Evolutionary conservation across 768 basidiomycete species (phyloP).

Genomic region (Lactarius akahatsu): DNA sequence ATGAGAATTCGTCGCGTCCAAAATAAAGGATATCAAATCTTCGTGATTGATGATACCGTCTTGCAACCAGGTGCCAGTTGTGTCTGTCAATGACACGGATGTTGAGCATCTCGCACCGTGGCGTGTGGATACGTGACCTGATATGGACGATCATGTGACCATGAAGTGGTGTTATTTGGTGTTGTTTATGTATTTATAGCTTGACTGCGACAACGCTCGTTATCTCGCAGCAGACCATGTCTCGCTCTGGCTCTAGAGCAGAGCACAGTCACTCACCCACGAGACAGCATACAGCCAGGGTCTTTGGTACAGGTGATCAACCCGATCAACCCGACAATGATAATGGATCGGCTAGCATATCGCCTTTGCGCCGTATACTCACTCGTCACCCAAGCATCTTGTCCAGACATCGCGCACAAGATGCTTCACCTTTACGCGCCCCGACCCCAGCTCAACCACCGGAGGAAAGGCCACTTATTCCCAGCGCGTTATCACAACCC

Average conservation of each 20-base stretch:
- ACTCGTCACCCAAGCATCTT: slow-evolving; percentile 25
- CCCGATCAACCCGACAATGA: slow-evolving; percentile 11
- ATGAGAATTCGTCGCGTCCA: slow-evolving; percentile 89
- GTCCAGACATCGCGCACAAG: slow-evolving; percentile 16
- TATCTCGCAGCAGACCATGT: slow-evolving; percentile 6
- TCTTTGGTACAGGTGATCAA: slow-evolving; percentile 20
- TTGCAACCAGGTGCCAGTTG: slow-evolving; percentile 1
- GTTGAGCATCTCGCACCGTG: neutral
- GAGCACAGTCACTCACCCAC: slow-evolving; percentile 13
- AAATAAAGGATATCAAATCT: slow-evolving; percentile 80
- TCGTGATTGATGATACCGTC: slow-evolving; percentile 25
- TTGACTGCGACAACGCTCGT: neutral
- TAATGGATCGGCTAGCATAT: neutral
- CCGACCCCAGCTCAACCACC: slow-evolving; percentile 14
- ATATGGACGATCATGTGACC: slow-evolving; percentile 6
- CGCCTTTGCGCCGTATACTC: slow-evolving; percentile 23
- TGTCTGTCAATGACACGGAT: neutral
- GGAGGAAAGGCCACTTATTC: slow-evolving; percentile 59
- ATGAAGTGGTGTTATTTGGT: slow-evolving; percentile 14
- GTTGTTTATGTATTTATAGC: neutral
- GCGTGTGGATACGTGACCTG: slow-evolving; percentile 4
- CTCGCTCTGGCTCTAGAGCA: slow-evolving; percentile 18
- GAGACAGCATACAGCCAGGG: slow-evolving; percentile 9
- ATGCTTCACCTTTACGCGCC: slow-evolving; percentile 6
- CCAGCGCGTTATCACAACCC: slow-evolving; percentile 63